phyloP scores from a whole-genome alignment of 2,329 filamentous ascomycete species.

The Leptodontidium sp. region DNA sequence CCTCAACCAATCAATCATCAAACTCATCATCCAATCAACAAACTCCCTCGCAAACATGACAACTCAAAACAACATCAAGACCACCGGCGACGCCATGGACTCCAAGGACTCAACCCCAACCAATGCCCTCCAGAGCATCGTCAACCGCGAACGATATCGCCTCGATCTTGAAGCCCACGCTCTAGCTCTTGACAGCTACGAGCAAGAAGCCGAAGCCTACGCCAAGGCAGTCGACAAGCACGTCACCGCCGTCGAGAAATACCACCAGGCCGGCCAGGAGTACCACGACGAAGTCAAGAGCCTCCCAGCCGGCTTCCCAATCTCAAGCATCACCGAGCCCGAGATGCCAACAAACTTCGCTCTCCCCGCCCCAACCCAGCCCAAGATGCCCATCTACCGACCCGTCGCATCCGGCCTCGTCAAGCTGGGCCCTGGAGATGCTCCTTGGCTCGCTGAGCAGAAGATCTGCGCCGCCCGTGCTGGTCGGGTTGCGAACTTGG shows the following conservation, averaged over 20 bases:
- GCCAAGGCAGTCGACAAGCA: background rate
- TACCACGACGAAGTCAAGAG: background rate
- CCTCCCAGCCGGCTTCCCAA: background rate
- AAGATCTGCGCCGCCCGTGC: background rate
- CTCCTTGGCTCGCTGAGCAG: background rate
- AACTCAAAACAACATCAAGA: background rate
- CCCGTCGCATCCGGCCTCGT: background rate
- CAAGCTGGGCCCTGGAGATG: background rate
- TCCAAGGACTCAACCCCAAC: background rate
- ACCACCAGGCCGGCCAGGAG: background rate
- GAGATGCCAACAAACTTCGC: background rate
- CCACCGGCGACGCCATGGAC: background rate
- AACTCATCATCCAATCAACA: background rate
- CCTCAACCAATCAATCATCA: background rate
- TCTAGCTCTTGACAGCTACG: background rate
- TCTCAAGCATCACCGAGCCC: background rate
- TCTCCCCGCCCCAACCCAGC: background rate
- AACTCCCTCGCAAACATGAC: background rate
- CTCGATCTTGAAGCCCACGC: background rate
- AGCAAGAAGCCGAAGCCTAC: background rate
- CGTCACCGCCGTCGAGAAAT: background rate
- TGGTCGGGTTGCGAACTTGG: background rate
- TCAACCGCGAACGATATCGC: conserved; percentile 1
- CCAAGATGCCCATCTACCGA: background rate
- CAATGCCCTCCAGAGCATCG: background rate